Evolutionary conservation across 2,329 filamentous ascomycete species (phyloP), one percentile per base, ranked within the genome.

Genomic region (Emergomyces pasteurianus): DNA sequence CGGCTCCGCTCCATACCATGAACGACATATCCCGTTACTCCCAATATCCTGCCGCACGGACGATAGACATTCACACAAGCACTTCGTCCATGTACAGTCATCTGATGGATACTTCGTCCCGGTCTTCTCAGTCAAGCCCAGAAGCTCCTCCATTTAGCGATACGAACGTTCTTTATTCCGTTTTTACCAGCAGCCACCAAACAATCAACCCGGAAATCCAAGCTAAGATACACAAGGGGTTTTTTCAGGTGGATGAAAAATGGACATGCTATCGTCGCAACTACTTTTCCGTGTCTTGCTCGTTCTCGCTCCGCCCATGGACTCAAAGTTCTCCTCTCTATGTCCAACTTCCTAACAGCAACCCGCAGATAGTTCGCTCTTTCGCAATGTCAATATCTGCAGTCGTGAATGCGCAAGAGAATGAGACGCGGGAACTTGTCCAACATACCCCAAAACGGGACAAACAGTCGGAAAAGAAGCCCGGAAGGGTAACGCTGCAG

Each of bases 241-340:
- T 95, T 75, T 95, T 96, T 71, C 78, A 86, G 42, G 82, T 82
- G 3, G 91, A 95, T 60, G 81, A 83, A 21, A 89, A 92, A 67
- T 96, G 90, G 90, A 96, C 91, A 0, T 95, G 91, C 75, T 96
- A 96, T 71, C 82, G 91, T 40, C 83, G 92, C 50, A 96, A 96
- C 72, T 96, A 96, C 74, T 94, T 96, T 71, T 87, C 89, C 0
- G 90, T 94, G 59, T 84, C 86, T 58, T 92, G 89, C 72, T 89
- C 87, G 2, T 96, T 87, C 74, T 82, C 81, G 14, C 77, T 96
- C 28, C 79, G 80, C 47, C 88, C 88, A 75, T 86, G 76, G 79
- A 79, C 70, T 71, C 67, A 67, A 72, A 74, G 59, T 73, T 77
- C 60, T 78, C 83, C 84, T 31, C 75, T 86, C 0, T 88, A 83